A percentile compares a stretch with the other conserved stretches of the same genome.
These are phyloP conservation scores for Cerioporus squamosus DNA, from an alignment of 1,284 basidiomycete species.

Conservation along the genomic window DNA sequence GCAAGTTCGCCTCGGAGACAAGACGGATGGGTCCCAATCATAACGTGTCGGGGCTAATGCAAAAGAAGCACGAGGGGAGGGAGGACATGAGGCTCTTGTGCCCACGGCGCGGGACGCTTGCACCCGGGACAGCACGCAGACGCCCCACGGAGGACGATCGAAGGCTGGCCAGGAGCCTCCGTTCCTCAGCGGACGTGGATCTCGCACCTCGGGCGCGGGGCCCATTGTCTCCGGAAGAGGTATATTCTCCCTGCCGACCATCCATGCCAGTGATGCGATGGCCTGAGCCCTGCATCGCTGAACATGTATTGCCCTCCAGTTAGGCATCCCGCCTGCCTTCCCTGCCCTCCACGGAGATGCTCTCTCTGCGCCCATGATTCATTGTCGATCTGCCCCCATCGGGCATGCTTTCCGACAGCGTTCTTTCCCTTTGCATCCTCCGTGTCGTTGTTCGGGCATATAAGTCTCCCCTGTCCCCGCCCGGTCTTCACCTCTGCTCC, in stretches of 20 bases:
- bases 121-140: constrained; percentile 8
- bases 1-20: neutral
- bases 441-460: constrained; percentile 9
- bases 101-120: neutral
- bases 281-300: constrained; percentile 11
- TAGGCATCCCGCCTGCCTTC: constrained; percentile 15
- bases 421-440: constrained; percentile 10
- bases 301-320: constrained; percentile 4
- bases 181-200: neutral
- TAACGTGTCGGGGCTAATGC: neutral
- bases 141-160: constrained; percentile 16
- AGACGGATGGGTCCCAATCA: neutral
- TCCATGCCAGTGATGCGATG: constrained; percentile 6
- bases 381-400: constrained; percentile 28
- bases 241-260: constrained; percentile 4
- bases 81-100: neutral
- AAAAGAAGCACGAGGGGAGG: no score
- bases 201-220: neutral
- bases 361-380: constrained; percentile 22
- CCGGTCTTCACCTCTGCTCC: constrained; percentile 1
- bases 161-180: constrained; percentile 2
- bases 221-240: constrained; percentile 2
- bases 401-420: constrained; percentile 23
- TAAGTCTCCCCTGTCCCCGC: constrained; percentile 12
- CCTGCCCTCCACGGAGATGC: constrained; percentile 17